phyloP scores from a whole-genome alignment of 2,329 filamentous ascomycete genomes.

The Colletotrichum liriopes region DNA sequence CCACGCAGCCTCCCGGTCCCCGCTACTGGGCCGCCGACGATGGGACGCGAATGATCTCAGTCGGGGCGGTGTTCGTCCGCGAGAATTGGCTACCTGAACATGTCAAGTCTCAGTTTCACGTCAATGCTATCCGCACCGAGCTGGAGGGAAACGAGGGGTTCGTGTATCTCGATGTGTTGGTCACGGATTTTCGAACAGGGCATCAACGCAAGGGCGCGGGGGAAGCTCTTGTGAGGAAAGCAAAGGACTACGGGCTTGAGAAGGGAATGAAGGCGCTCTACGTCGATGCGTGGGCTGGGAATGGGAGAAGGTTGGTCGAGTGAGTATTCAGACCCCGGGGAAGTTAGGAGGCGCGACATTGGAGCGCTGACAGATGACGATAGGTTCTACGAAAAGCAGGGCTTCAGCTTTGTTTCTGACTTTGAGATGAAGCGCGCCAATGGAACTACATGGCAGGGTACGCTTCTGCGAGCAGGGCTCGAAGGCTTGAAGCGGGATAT shows the following conservation, averaged over 20 bases:
- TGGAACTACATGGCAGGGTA: neutral
- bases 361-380: neutral
- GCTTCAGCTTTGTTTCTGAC: neutral
- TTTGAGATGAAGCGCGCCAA: slow-evolving; percentile 5
- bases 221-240: slow-evolving; percentile 36
- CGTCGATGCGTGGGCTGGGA: slow-evolving; percentile 50
- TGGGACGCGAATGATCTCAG: slow-evolving; percentile 13
- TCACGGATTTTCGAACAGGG: slow-evolving; percentile 42
- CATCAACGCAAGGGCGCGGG: slow-evolving; percentile 33
- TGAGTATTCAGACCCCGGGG: neutral
- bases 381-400: slow-evolving; percentile 19
- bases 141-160: slow-evolving; percentile 31
- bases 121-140: slow-evolving; percentile 2
- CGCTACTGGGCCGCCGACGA: slow-evolving; percentile 20
- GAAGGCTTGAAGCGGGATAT: neutral
- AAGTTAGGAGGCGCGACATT: accelerated
- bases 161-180: slow-evolving; percentile 43
- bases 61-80: slow-evolving; percentile 25
- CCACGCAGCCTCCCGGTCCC: neutral
- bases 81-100: slow-evolving; percentile 42
- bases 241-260: slow-evolving; percentile 24
- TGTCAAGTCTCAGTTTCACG: slow-evolving; percentile 18
- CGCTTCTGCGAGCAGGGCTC: neutral
- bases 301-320: slow-evolving; percentile 44
- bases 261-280: slow-evolving; percentile 45